Percentiles rank a stretch among this genome's conserved stretches.
These are phyloP conservation scores for Neophaeococcomyces mojaviensis DNA, from an alignment of 2,329 filamentous ascomycete species.

Conservation along the genomic window DNA sequence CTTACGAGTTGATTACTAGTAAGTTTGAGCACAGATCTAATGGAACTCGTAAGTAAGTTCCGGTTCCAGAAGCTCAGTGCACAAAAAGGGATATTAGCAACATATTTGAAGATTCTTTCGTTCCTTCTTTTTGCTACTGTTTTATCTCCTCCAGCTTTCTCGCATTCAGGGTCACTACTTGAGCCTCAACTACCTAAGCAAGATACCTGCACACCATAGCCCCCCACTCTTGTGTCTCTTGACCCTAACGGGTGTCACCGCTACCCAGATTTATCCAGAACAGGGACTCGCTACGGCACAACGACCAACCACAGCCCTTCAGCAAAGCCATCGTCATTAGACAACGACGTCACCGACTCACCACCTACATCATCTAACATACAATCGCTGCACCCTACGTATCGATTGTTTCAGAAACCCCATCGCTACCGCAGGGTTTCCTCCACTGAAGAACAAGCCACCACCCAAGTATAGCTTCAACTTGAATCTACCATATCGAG, in stretches of 20 bases:
- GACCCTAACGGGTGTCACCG: not conserved
- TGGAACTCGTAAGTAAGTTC: not conserved
- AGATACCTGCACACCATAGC: not conserved
- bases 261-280: not conserved
- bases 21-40: conserved; percentile 5
- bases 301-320: not conserved
- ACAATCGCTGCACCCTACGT: not conserved
- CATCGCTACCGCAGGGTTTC: not conserved
- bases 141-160: not conserved
- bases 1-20: conserved; percentile 2
- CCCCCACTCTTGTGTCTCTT: not conserved
- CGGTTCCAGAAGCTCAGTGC: not conserved
- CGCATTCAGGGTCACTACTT: not conserved
- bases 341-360: not conserved
- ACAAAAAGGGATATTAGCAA: not conserved
- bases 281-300: not conserved
- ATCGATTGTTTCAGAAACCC: not conserved
- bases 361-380: not conserved
- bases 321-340: not conserved
- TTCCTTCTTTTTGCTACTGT: not conserved
- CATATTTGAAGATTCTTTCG: not conserved
- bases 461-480: too few species aligned
- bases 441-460: not conserved
- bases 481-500: too few species aligned
- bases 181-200: not conserved